Conservation (phyloP, 441 rosid genomes). For the Hypseocharis bilobata region DNA sequence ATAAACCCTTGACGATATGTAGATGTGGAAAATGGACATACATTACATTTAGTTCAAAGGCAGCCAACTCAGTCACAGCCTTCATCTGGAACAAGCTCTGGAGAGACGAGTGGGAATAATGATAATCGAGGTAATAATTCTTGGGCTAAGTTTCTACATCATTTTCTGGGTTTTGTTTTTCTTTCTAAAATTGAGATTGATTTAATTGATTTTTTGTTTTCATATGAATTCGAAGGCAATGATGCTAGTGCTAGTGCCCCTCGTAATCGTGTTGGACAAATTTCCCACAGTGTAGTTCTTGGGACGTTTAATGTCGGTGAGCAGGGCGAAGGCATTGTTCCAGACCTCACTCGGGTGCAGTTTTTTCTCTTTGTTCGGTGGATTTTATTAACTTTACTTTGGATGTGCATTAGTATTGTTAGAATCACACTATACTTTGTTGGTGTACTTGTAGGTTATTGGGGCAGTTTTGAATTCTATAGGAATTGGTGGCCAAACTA, state of each 20-base stretch:
- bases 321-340: conserved; percentile 59
- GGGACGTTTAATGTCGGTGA: conserved; percentile 78
- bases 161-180: conserved; percentile 1
- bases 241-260: conserved; percentile 44
- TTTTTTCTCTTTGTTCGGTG: not conserved
- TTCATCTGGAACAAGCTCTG: conserved; percentile 43
- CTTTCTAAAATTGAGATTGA: not conserved
- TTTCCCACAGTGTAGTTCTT: conserved; percentile 80
- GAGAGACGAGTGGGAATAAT: conserved; percentile 42
- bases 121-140: conserved; percentile 36
- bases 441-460: conserved; percentile 50
- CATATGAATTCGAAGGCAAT: conserved; percentile 47
- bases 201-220: conserved; percentile 3
- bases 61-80: conserved; percentile 54
- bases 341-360: conserved; percentile 59
- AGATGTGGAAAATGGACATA: conserved; percentile 93
- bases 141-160: conserved; percentile 18
- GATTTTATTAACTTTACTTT: not conserved
- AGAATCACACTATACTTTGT: conserved; percentile 4
- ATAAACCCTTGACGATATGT: conserved; percentile 38
- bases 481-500: conserved; percentile 55
- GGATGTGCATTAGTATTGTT: conserved; percentile 2
- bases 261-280: conserved; percentile 54
- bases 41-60: conserved; percentile 80
- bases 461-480: conserved; percentile 80